These are phyloP conservation scores for Viola odorata DNA, from an alignment of 345 rosid species.

Conservation along the genomic window DNA sequence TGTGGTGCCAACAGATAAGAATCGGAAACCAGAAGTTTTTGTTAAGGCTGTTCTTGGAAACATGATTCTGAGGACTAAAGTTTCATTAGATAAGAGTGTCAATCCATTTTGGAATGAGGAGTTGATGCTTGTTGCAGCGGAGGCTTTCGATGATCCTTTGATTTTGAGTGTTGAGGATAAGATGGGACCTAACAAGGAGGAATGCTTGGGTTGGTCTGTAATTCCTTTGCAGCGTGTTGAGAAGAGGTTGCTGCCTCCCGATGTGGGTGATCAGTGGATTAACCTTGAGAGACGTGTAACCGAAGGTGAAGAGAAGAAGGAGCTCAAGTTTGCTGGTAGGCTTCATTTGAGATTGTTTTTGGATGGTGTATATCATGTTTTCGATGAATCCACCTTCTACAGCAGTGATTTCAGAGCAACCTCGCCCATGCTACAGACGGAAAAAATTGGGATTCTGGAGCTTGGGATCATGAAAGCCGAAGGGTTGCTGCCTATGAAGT, in stretches of 20 bases:
- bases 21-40: conserved; percentile 31
- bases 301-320: neutral
- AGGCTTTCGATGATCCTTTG: conserved; percentile 19
- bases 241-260: conserved; percentile 28
- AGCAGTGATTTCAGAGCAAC: conserved; percentile 48
- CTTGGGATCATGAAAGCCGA: conserved; percentile 44
- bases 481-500: conserved; percentile 42
- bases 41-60: conserved; percentile 38
- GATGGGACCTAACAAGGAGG: conserved; percentile 17
- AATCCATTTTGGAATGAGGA: conserved; percentile 20
- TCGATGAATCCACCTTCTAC: conserved; percentile 46
- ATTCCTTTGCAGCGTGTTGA: conserved; percentile 37
- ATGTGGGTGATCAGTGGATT: conserved; percentile 31
- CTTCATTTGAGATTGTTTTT: conserved; percentile 42
- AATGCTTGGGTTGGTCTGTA: conserved; percentile 37
- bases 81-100: neutral
- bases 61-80: conserved; percentile 15
- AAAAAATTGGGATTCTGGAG: conserved; percentile 44
- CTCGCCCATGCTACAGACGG: conserved; percentile 35
- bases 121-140: conserved; percentile 16
- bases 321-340: conserved; percentile 32
- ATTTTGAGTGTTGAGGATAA: conserved; percentile 8
- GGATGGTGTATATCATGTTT: conserved; percentile 53
- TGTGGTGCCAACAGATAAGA: conserved; percentile 28
- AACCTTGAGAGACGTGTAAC: conserved; percentile 25